phyloP scores from a whole-genome alignment of 352 stramenopile genomes.

The Globisporangium echinulatum region DNA sequence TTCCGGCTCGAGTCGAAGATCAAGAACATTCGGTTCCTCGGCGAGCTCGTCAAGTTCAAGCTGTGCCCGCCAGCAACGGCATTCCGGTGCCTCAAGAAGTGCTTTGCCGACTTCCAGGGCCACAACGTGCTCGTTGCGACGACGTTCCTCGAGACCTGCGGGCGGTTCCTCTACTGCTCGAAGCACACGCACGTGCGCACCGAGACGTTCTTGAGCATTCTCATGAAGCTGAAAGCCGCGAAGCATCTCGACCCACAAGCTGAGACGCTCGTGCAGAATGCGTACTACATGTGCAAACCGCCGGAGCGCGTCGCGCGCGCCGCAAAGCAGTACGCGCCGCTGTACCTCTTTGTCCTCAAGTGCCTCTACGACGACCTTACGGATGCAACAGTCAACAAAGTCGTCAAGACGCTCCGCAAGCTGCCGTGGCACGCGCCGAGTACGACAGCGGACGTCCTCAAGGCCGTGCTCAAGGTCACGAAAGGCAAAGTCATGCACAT shows the following conservation, averaged over 20 bases:
- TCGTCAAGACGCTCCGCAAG: conserved; percentile 92
- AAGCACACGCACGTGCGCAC: conserved; percentile 91
- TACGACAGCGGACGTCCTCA: conserved; percentile 75
- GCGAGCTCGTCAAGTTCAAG: conserved; percentile 96
- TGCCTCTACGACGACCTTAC: conserved; percentile 83
- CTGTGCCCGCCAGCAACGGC: conserved; percentile 93
- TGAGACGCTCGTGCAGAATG: conserved; percentile 89
- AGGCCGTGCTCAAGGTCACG: conserved; percentile 91
- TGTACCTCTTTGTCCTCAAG: conserved; percentile 89
- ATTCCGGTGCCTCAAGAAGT: conserved; percentile 91
- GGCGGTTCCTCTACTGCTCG: conserved; percentile 93
- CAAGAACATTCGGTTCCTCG: conserved; percentile 94
- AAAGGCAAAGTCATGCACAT: conserved; percentile 86
- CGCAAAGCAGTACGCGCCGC: conserved; percentile 84
- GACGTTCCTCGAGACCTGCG: conserved; percentile 95
- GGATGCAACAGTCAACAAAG: conserved; percentile 80
- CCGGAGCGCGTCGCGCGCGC: conserved; percentile 73
- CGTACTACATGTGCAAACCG: conserved; percentile 91
- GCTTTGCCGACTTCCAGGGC: conserved; percentile 93
- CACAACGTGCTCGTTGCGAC: conserved; percentile 95
- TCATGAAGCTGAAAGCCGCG: conserved; percentile 94
- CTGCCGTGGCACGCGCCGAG: conserved; percentile 83
- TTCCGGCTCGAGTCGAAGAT: conserved; percentile 93
- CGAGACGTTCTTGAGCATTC: conserved; percentile 88
- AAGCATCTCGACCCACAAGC: conserved; percentile 87